Percentiles rank a stretch among this genome's conserved stretches.
Conservation (phyloP, 164 flowering plant species). For the Amborella trichopoda region DNA sequence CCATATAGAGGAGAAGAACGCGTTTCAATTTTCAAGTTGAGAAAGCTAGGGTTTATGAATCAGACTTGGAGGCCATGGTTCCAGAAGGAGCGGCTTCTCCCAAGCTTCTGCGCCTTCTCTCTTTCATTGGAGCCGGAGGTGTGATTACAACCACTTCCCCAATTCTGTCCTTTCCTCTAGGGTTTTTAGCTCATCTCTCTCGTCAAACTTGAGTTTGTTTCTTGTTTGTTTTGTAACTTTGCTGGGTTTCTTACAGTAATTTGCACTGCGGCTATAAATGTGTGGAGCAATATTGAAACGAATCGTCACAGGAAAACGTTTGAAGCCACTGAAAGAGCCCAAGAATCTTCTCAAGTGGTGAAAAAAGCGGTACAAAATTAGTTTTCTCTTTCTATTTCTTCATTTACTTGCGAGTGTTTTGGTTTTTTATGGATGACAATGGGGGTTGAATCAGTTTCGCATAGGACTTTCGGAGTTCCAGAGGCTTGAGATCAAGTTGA, state of each 20-base stretch:
- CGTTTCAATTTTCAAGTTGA: not conserved
- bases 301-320: slow-evolving; percentile 3
- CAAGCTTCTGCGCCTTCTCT: slow-evolving; percentile 9
- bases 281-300: slow-evolving; percentile 9
- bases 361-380: slow-evolving; percentile 3
- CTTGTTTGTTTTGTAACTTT: not conserved
- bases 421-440: not conserved
- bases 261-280: slow-evolving; percentile 14
- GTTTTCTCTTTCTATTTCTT: not conserved
- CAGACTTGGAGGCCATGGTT: slow-evolving; percentile 1
- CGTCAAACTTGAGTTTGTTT: not conserved
- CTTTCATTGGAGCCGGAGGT: slow-evolving; percentile 13
- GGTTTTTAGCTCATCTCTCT: not conserved
- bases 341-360: slow-evolving; percentile 4
- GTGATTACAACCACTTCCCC: not conserved
- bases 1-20: not conserved
- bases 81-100: slow-evolving; percentile 6
- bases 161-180: not conserved
- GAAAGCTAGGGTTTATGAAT: not conserved
- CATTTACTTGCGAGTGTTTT: not conserved
- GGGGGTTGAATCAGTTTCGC: not conserved
- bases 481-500: too few relatives aligned
- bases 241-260: slow-evolving; percentile 8
- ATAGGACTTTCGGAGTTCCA: too few relatives aligned
- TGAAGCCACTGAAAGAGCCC: slow-evolving; percentile 3